Evolutionary conservation across 495 filamentous ascomycete genomes (phyloP), one percentile per base, ranked within the genome.

Genomic region (Tuber calosporum): DNA sequence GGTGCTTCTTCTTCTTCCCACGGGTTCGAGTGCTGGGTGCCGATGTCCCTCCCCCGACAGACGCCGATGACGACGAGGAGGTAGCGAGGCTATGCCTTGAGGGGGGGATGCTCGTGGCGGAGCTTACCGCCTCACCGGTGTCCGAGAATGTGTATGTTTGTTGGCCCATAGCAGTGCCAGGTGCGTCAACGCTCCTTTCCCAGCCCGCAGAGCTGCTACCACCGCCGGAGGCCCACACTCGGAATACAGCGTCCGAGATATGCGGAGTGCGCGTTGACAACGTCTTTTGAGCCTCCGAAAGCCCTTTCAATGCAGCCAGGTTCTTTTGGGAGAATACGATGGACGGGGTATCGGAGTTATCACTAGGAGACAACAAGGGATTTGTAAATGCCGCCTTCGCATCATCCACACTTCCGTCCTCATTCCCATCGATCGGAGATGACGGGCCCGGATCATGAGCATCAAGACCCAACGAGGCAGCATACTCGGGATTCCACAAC

Each of bases 401-500:
- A 69, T 83, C 82, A 34, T 88, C 86, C 30, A 83, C 82, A 17
- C 82, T 79, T 72, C 85, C 84, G 72, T 87, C 84, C 9, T 84
- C 77, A 80, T 83, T 69, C 22, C 68, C 39, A 69, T 74, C 66
- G 68, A 71, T 15, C 67, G 69, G 37, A 22, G 45, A 34, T 73
- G 78, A 69, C 48, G 72, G 68, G 70, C 74, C 72, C 69, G 77
- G 42, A 39, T 71, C 72, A 26, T 73, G 76, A 22, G 75, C 66
- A 71, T 79, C 74, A 8, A 78, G 76, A 4, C 38, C 77, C 38
- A 79, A 77, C 38, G 72, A 81, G 19, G 87, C 85, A 72, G 89
- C 87, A 82, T 94, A 92, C 78, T 98, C 94, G 0, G 93, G 92
- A 69, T 91, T 93, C 92, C 93, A 97, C 62, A 98, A 81, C 67